Percentiles rank a stretch among this genome's conserved stretches.
phyloP scores from a whole-genome alignment of 2,329 filamentous ascomycete genomes.

The Microdochium bolleyi region DNA sequence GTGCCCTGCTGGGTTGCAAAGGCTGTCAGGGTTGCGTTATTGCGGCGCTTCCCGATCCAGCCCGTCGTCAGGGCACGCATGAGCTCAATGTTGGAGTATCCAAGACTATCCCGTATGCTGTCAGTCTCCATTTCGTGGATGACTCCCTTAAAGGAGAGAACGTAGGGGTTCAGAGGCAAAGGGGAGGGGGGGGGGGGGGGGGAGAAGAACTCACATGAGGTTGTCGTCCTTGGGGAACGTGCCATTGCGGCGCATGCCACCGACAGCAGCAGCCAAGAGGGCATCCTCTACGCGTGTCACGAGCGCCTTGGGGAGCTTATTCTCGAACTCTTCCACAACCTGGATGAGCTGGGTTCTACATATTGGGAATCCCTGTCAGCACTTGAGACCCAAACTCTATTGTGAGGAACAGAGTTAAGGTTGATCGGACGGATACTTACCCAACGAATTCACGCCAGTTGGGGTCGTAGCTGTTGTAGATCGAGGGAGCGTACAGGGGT shows the following conservation, averaged over 20 bases:
- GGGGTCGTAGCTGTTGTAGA: constrained; percentile 22
- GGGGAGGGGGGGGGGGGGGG: no score
- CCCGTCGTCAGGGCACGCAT: constrained; percentile 30
- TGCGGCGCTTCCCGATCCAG: constrained; percentile 29
- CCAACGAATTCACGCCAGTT: constrained; percentile 29
- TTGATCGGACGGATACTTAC: constrained; percentile 4
- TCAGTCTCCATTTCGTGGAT: no score
- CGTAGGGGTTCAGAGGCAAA: no score
- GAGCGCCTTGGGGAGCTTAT: constrained; percentile 19
- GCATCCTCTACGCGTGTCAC: constrained; percentile 25
- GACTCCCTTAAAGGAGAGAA: no score
- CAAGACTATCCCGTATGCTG: constrained; percentile 9
- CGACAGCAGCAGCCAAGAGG: constrained; percentile 25
- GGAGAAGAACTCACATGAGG: constrained; percentile 16
- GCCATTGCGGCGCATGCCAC: constrained; percentile 30
- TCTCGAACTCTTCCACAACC: constrained; percentile 23
- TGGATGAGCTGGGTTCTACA: constrained; percentile 23
- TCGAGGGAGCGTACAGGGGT: constrained; percentile 21
- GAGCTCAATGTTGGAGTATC: constrained; percentile 30
- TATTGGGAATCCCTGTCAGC: not conserved
- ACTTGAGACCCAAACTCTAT: no score
- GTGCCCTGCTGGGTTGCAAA: constrained; percentile 26
- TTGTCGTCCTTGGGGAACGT: constrained; percentile 28
- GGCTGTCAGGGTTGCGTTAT: constrained; percentile 25
- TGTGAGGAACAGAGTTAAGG: no score